Percentiles rank a stretch among this genome's conserved stretches.
Conservation (phyloP, 257 asterid species). For the Perilla frutescens region DNA sequence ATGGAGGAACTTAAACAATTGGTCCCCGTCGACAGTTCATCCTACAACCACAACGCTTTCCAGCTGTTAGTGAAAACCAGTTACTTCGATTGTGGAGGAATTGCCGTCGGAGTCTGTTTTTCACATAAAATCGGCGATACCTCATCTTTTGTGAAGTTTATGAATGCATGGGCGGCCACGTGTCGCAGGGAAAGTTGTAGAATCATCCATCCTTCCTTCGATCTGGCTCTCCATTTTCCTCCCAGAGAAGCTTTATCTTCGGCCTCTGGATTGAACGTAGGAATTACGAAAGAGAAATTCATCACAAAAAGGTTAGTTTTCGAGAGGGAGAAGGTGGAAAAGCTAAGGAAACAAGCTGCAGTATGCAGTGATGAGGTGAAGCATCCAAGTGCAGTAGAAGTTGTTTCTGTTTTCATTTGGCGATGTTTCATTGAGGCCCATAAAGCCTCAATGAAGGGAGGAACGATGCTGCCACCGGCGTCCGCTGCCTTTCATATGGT, state of each 20-base stretch:
- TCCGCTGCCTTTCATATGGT: background rate
- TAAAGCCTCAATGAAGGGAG: too few relatives aligned
- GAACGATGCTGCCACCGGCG: background rate
- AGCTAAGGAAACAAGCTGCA: background rate
- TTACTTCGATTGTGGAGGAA: constrained; percentile 32
- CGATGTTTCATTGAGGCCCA: background rate
- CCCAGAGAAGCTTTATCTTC: background rate
- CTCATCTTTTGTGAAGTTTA: background rate
- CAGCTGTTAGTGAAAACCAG: constrained; percentile 6
- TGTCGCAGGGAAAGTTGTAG: background rate
- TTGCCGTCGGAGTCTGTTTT: constrained; percentile 3
- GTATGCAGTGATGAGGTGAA: background rate
- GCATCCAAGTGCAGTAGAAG: constrained; percentile 16
- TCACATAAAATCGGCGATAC: constrained; percentile 22
- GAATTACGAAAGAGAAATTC: background rate
- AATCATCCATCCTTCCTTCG: constrained; percentile 9
- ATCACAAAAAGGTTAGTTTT: constrained; percentile 12
- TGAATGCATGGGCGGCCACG: constrained; percentile 31
- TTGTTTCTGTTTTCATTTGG: constrained; percentile 19
- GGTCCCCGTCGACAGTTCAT: background rate
- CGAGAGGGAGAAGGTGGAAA: background rate
- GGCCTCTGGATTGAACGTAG: background rate
- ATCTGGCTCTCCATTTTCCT: background rate
- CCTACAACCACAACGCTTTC: background rate
- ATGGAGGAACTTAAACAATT: background rate